phyloP scores from a whole-genome alignment of 768 basidiomycete genomes.

The Nidularia sp. region DNA sequence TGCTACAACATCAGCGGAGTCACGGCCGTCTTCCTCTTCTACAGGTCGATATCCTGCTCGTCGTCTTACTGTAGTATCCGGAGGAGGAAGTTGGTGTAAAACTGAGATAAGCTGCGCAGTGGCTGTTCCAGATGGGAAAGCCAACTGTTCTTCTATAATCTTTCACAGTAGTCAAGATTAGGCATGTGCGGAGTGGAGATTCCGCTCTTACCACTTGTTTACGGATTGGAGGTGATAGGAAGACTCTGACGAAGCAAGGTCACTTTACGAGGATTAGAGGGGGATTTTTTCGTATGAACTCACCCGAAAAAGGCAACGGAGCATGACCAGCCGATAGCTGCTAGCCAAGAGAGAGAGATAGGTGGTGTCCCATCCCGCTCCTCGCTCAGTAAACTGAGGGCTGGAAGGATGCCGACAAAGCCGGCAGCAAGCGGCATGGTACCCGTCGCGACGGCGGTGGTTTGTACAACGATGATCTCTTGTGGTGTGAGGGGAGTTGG shows the following conservation, averaged over 20 bases:
- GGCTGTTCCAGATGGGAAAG: conserved; percentile 94
- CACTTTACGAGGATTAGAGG: neutral
- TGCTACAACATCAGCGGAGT: conserved; percentile 6
- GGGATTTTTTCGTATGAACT: neutral
- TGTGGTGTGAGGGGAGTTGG: conserved; percentile 78
- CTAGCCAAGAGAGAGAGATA: conserved; percentile 68
- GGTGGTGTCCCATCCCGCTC: conserved; percentile 74
- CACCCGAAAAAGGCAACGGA: conserved; percentile 93
- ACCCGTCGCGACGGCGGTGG: conserved; percentile 93
- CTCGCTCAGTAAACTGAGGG: conserved; percentile 73
- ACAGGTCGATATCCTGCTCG: conserved; percentile 54
- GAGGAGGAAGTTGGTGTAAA: conserved; percentile 72
- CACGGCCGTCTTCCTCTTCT: conserved; percentile 25
- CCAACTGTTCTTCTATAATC: conserved; percentile 92
- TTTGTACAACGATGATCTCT: conserved; percentile 92
- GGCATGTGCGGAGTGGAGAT: too few species aligned
- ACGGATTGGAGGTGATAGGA: conserved; percentile 90
- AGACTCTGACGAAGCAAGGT: conserved; percentile 48
- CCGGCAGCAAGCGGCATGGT: conserved; percentile 81
- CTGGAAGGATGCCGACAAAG: conserved; percentile 92
- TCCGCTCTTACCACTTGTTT: conserved; percentile 76
- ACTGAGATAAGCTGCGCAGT: conserved; percentile 94
- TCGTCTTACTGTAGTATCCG: conserved; percentile 50
- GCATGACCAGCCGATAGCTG: conserved; percentile 81
- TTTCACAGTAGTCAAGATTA: conserved; percentile 16